Evolutionary conservation across 805 yeast genomes (phyloP).

Genomic region (Metschnikowia noctiluminum): DNA sequence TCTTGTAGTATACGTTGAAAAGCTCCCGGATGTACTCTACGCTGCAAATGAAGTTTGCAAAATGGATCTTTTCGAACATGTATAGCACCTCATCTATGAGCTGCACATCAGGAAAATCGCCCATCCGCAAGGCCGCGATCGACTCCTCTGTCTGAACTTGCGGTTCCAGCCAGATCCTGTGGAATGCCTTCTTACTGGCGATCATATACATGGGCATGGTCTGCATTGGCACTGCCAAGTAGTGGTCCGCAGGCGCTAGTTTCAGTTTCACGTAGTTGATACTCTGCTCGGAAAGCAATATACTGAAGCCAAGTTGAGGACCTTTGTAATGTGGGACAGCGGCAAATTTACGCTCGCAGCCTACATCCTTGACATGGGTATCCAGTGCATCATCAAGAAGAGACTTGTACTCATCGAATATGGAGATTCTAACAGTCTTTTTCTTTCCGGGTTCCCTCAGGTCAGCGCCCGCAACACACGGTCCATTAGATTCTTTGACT

Average conservation of each 20-base stretch:
- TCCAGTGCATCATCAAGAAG: conserved; percentile 6
- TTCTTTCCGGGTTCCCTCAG: not conserved
- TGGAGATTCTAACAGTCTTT: not conserved
- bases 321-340: conserved; percentile 12
- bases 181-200: conserved; percentile 12
- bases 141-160: conserved; percentile 8
- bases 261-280: conserved; percentile 7
- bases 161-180: conserved; percentile 14
- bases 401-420: conserved; percentile 13
- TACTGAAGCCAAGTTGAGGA: conserved; percentile 13
- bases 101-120: conserved; percentile 20
- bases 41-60: conserved; percentile 23
- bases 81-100: conserved; percentile 28
- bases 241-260: conserved; percentile 9
- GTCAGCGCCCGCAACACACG: not conserved
- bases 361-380: not conserved
- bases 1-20: conserved; percentile 25
- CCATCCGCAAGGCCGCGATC: conserved; percentile 8
- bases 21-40: conserved; percentile 17
- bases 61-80: conserved; percentile 14
- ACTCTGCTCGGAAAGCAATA: conserved; percentile 12
- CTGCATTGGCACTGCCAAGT: conserved; percentile 14
- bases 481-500: not conserved
- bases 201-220: conserved; percentile 20
- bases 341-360: conserved; percentile 1